phyloP scores from a whole-genome alignment of 164 flowering plant genomes.

The Magnolia changhungtana region DNA sequence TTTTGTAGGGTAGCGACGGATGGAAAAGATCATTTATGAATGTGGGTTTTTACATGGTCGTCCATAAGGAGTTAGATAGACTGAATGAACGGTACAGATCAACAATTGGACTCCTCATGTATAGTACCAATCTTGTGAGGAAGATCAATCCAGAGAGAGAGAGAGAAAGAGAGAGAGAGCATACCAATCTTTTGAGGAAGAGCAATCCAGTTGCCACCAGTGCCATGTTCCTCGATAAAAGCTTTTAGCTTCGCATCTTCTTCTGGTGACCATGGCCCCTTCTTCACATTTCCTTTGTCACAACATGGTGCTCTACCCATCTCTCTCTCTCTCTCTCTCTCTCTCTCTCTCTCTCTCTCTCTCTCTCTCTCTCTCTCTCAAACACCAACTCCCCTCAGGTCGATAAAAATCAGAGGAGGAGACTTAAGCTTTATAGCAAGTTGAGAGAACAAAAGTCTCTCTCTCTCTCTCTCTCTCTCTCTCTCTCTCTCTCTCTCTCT shows the following conservation, averaged over 20 bases:
- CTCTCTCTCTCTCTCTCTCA: background rate
- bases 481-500: background rate
- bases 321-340: background rate
- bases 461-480: background rate
- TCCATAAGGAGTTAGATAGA: too few species aligned
- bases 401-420: background rate
- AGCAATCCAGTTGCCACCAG: slow-evolving; percentile 90
- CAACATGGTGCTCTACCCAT: slow-evolving; percentile 97
- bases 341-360: background rate
- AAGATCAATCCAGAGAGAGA: background rate
- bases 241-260: slow-evolving; percentile 77
- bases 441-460: background rate
- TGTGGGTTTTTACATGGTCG: background rate
- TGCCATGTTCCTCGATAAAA: slow-evolving; percentile 63
- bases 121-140: background rate
- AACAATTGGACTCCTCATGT: too few species aligned
- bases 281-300: slow-evolving; percentile 80
- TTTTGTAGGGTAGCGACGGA: too few species aligned
- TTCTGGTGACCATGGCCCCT: slow-evolving; percentile 90
- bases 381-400: background rate
- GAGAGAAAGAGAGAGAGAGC: slow-evolving; percentile 6
- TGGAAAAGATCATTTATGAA: too few species aligned
- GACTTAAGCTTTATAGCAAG: background rate
- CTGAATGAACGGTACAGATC: too few species aligned
- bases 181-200: slow-evolving; percentile 83